These are phyloP conservation scores for Piper longum DNA, from an alignment of 164 flowering plant species.

Conservation along the genomic window DNA sequence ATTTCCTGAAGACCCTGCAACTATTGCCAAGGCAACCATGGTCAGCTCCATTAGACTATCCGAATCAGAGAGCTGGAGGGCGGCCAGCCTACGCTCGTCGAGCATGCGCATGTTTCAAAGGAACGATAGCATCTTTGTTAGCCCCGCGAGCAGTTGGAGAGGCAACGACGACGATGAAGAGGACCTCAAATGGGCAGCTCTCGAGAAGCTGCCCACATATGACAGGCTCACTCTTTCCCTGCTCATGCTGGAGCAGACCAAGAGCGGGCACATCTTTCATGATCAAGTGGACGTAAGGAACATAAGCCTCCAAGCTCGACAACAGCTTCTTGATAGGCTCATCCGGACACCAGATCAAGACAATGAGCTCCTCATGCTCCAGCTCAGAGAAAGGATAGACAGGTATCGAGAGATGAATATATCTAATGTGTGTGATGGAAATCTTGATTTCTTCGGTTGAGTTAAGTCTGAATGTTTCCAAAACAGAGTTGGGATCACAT, in stretches of 20 bases:
- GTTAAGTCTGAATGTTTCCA: neutral
- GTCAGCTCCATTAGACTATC: constrained; percentile 6
- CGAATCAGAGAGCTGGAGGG: constrained; percentile 9
- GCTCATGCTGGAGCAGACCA: constrained; percentile 10
- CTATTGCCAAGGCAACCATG: constrained; percentile 2
- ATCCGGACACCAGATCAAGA: constrained; percentile 30
- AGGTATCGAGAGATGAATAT: neutral
- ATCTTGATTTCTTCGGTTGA: neutral
- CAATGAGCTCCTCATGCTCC: constrained; percentile 39
- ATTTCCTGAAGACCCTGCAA: no score
- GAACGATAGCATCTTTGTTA: constrained; percentile 10
- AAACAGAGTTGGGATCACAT: constrained; percentile 42
- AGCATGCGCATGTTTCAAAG: constrained; percentile 14
- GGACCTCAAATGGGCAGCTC: constrained; percentile 59
- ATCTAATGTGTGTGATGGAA: neutral
- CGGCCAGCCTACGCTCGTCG: constrained; percentile 9
- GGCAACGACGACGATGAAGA: constrained; percentile 44
- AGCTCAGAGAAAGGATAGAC: constrained; percentile 35
- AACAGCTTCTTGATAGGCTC: constrained; percentile 27
- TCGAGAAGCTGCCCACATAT: constrained; percentile 49
- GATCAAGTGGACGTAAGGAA: constrained; percentile 24
- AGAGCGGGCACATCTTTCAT: constrained; percentile 8
- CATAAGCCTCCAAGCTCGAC: constrained; percentile 22
- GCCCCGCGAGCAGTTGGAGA: constrained; percentile 7
- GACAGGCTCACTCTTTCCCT: constrained; percentile 30